Evolutionary conservation across 2,329 filamentous ascomycete genomes (phyloP), one percentile per base, ranked within the genome.

Genomic region (Camptophora hylomeconis): DNA sequence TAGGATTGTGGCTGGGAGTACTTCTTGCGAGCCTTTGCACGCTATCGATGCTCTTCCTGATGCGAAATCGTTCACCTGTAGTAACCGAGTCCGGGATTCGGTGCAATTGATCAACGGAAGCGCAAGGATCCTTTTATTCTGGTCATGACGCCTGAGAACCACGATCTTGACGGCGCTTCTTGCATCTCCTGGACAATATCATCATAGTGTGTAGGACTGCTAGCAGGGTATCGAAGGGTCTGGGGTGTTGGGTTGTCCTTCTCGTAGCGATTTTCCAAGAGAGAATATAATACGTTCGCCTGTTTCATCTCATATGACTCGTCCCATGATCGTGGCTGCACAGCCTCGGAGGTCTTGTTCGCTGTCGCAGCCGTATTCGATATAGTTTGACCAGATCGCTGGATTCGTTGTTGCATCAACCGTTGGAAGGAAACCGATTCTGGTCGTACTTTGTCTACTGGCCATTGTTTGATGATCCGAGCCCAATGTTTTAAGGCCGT

Each of bases 211-310:
- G 55, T 54, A 6, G 65, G 63, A 27, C 61, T 59, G 38, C 60
- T 67, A 3, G 51, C 52, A 2, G 68, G 68, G 33, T 54, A 52
- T 38, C 69, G 56, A 40, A 69, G 42, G 11, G 48, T 51, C 12
- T 54, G 44, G 2, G 63, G 50, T 2, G 68, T 38, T 2, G 65
- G 64, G 36, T 63, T 69, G 43, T 58, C 45, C 20, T 61, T 65
- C 25, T 50, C 54, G 42, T 72, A 74, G 26, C 66, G 53, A 45
- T 75, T 61, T 39, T 73, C 68, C 3, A 76, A 53, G n/a, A 76
- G 52, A 2, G 66, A 61, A 37, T 68, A 71, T 2, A 75, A 59
- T 4, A 68, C 69, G 41, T 73, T 74, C 30, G 72, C 50, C 41
- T 69, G 58, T 17, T 49, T 48, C 17, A 56, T 43, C 36, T 67